Base-by-base conservation (phyloP, 1,284 basidiomycete species). In the Amylostereum areolatum region DNA sequence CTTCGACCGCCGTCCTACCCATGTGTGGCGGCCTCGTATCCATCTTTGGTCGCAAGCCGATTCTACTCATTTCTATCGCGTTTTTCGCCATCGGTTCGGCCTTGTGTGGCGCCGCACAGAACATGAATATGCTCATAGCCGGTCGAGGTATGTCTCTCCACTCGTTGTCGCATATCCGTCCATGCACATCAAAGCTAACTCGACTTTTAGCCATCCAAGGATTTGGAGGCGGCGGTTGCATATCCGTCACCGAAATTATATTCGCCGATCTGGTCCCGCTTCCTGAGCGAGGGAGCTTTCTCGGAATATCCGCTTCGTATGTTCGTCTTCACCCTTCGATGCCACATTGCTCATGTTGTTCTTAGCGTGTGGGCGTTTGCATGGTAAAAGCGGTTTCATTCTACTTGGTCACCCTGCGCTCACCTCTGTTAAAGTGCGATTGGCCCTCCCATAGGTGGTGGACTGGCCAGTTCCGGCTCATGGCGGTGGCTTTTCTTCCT, bases 201-300 rank as follows among this genome's bases (percentile, higher is more conserved):
- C 7, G 18, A 1, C 18, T 18, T 18, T 1, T 18, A 64, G 70
- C 66, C 3, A 57, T 77, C 2, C 74, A 76, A 49, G 74, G 74
- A 4, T 53, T 73, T 29, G 74, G 74, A 18, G 70, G 68, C 3
- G 74, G 72, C 8, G 70, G 67, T 2, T 67, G 70, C 43, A 59
- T 67, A 18, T 59, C 65, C 0, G 55, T 72, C 2, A 58, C 63
- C 27, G 63, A 69, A 29, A 73, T 74, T 43, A 61, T 72, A 46
- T 58, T 67, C n/a, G 61, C 68, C 3, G 74, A 76, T 52, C 57
- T 76, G 28, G 62, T 72, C 8, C 64, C 72, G 1, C 58, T 77
- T 10, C 58, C 62, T 8, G 66, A 75, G 41, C 62, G 73, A 33
- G 74, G 73, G 11, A 61, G 59, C 10, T 70, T 64, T 52, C 59